These are phyloP conservation scores for Elsinoe ampelina DNA, from an alignment of 2,329 filamentous ascomycete species.

Conservation along the genomic window DNA sequence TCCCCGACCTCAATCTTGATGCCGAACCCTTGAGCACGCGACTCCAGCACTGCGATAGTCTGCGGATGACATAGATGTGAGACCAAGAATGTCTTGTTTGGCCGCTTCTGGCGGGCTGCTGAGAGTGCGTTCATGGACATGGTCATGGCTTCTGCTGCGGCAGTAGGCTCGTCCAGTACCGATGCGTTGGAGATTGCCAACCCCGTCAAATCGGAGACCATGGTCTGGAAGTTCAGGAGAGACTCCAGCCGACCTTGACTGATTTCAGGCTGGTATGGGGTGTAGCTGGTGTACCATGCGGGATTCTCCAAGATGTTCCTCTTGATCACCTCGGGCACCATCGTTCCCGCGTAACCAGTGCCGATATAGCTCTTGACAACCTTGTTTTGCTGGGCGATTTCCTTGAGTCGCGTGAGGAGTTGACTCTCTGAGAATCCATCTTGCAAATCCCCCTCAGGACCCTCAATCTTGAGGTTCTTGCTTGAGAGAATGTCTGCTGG, in stretches of 20 bases:
- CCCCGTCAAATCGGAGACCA: slow-evolving; percentile 79
- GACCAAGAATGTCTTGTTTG: slow-evolving; percentile 74
- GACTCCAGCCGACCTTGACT: slow-evolving; percentile 90
- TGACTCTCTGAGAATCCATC: slow-evolving; percentile 51
- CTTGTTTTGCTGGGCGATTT: slow-evolving; percentile 53
- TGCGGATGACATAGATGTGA: slow-evolving; percentile 76
- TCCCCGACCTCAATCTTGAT: slow-evolving; percentile 69
- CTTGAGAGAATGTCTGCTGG: slow-evolving; percentile 68
- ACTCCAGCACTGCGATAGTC: slow-evolving; percentile 73
- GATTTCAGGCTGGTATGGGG: slow-evolving; percentile 94
- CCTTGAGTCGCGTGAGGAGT: slow-evolving; percentile 44
- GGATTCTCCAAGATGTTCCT: slow-evolving; percentile 87
- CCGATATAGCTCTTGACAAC: slow-evolving; percentile 66
- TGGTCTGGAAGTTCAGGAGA: slow-evolving; percentile 88
- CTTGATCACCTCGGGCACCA: slow-evolving; percentile 81
- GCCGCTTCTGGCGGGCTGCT: slow-evolving; percentile 59
- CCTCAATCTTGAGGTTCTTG: slow-evolving; percentile 50
- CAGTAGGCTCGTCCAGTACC: slow-evolving; percentile 81
- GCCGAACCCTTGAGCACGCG: slow-evolving; percentile 83
- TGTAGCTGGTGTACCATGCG: slow-evolving; percentile 97
- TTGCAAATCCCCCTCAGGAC: slow-evolving; percentile 30
- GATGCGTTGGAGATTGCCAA: slow-evolving; percentile 86
- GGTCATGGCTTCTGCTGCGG: slow-evolving; percentile 92
- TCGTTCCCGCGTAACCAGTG: slow-evolving; percentile 78
- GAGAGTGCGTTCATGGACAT: slow-evolving; percentile 73